phyloP scores from a whole-genome alignment of 2,329 filamentous ascomycete species.

The Exophiala viscosa region DNA sequence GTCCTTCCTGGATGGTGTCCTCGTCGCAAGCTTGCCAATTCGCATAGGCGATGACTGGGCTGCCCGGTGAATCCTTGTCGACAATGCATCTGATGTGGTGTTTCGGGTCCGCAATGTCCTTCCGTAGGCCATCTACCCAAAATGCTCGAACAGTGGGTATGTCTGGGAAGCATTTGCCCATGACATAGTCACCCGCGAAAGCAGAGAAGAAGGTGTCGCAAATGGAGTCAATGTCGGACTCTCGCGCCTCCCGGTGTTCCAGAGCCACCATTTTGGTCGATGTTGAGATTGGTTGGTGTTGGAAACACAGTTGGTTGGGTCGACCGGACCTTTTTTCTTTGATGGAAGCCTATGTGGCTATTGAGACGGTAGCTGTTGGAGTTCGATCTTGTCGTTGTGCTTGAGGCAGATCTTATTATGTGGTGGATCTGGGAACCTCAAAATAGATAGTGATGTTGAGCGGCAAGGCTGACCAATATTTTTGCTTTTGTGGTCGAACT shows the following conservation, averaged over 20 bases:
- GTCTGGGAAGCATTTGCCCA: background rate
- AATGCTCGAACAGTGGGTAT: background rate
- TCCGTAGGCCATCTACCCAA: background rate
- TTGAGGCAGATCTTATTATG: too few relatives aligned
- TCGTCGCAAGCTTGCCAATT: background rate
- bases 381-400: too few relatives aligned
- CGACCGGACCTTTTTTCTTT: too few relatives aligned
- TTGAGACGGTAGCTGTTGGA: too few relatives aligned
- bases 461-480: too few relatives aligned
- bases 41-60: background rate
- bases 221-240: background rate
- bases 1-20: background rate
- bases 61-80: background rate
- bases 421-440: too few relatives aligned
- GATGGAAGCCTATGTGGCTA: too few relatives aligned
- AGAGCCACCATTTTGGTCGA: background rate
- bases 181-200: background rate
- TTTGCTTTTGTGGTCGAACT: too few relatives aligned
- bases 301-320: too few relatives aligned
- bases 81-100: background rate
- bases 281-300: background rate
- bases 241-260: background rate
- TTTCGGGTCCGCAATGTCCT: background rate
- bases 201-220: background rate
- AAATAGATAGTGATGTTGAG: too few relatives aligned